phyloP scores from a whole-genome alignment of 257 asterid species.

The Leonotis leonurus region DNA sequence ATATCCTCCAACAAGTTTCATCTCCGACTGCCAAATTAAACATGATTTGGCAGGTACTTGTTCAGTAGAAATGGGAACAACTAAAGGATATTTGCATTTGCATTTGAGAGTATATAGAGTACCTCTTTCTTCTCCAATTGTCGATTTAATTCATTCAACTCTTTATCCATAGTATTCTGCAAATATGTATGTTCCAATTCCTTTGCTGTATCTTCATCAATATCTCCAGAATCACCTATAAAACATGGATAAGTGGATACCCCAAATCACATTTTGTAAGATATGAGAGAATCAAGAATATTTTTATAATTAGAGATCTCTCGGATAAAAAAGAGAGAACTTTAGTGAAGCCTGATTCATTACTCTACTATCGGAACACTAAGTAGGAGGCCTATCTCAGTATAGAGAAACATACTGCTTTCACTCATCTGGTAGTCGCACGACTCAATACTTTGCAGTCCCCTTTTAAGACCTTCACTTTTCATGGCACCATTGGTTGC shows the following conservation, averaged over 20 bases:
- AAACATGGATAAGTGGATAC: constrained; percentile 13
- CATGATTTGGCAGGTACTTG: neutral
- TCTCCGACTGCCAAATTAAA: constrained; percentile 66
- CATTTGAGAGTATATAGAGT: constrained; percentile 8
- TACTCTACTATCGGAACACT: neutral
- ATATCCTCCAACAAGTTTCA: constrained; percentile 76
- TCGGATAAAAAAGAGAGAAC: too few relatives aligned
- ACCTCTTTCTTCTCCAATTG: constrained; percentile 95
- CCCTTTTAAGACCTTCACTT: constrained; percentile 83
- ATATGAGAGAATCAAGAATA: neutral
- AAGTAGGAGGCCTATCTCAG: neutral
- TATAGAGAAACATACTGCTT: constrained; percentile 50
- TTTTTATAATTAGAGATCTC: neutral
- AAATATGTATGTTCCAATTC: constrained; percentile 94
- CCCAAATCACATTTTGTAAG: neutral
- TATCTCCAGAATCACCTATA: constrained; percentile 77
- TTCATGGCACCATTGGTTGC: constrained; percentile 41
- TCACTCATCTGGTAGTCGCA: constrained; percentile 93
- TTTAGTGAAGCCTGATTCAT: neutral
- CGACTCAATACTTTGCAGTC: constrained; percentile 84
- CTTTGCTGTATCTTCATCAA: constrained; percentile 82
- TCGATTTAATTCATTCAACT: constrained; percentile 71
- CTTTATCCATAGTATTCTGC: constrained; percentile 93
- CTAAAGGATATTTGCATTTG: neutral
- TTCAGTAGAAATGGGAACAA: neutral